Conservation (phyloP, 208 protist genomes). For the Trypanosoma rangeli region DNA sequence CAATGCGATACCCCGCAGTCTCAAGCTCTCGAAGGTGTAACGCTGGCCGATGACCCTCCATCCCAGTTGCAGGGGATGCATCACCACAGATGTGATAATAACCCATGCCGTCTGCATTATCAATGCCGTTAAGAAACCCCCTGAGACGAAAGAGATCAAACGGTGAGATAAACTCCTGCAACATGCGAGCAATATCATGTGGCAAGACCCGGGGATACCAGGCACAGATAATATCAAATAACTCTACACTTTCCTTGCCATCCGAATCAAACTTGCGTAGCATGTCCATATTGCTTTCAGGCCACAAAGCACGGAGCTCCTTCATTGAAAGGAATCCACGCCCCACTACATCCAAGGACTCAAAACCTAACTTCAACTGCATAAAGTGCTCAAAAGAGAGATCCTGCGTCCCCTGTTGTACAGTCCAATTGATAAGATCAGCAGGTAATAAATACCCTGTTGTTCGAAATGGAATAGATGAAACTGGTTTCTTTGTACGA, state of each 20-base stretch:
- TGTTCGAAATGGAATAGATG: slow-evolving; percentile 21
- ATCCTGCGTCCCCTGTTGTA: slow-evolving; percentile 22
- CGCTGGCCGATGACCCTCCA: neutral
- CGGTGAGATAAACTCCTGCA: slow-evolving; percentile 28
- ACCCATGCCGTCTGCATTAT: slow-evolving; percentile 16
- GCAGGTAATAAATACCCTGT: slow-evolving; percentile 25
- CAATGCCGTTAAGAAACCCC: slow-evolving; percentile 28
- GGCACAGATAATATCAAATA: slow-evolving; percentile 31
- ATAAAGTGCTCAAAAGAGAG: slow-evolving; percentile 33
- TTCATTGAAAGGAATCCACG: slow-evolving; percentile 22
- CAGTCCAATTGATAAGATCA: slow-evolving; percentile 38
- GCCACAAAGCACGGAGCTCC: slow-evolving; percentile 31
- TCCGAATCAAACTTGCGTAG: slow-evolving; percentile 22
- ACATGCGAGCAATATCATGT: slow-evolving; percentile 28
- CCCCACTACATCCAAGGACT: slow-evolving; percentile 29
- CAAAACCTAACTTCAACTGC: slow-evolving; percentile 37
- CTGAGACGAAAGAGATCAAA: slow-evolving; percentile 20
- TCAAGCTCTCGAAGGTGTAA: slow-evolving; percentile 26
- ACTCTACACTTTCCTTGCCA: slow-evolving; percentile 21
- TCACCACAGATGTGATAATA: slow-evolving; percentile 29
- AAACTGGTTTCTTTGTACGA: slow-evolving; percentile 24
- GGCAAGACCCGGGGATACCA: slow-evolving; percentile 32
- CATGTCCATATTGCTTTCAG: slow-evolving; percentile 31
- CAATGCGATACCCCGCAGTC: slow-evolving; percentile 20
- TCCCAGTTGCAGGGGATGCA: neutral